Percentiles rank a stretch among this genome's conserved stretches.
These are phyloP conservation scores for Rhynchosporium agropyri DNA, from an alignment of 2,329 filamentous ascomycete species.

Conservation along the genomic window DNA sequence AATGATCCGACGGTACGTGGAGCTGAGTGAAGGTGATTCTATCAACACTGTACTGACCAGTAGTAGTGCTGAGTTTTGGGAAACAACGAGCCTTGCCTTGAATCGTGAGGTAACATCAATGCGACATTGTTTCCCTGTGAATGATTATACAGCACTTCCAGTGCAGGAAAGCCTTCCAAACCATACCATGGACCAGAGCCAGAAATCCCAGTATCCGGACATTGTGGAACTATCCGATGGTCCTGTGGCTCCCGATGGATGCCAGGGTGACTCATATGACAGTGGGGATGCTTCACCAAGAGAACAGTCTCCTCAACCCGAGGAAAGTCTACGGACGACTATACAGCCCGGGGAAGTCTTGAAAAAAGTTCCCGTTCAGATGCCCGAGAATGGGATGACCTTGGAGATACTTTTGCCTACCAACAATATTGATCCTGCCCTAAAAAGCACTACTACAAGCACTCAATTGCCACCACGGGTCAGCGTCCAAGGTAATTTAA, in stretches of 20 bases:
- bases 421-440: constrained; percentile 24
- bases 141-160: constrained; percentile 7
- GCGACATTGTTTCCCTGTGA: constrained; percentile 16
- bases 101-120: constrained; percentile 24
- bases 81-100: constrained; percentile 22
- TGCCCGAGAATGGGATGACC: constrained; percentile 24
- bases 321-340: constrained; percentile 26
- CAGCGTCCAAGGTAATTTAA: constrained; percentile 31
- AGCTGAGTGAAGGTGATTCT: constrained; percentile 5
- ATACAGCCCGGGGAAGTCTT: constrained; percentile 36
- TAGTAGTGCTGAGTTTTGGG: constrained; percentile 32
- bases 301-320: constrained; percentile 21
- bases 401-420: constrained; percentile 33
- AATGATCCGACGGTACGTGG: constrained; percentile 51
- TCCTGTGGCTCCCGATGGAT: constrained; percentile 26
- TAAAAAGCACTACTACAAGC: constrained; percentile 23
- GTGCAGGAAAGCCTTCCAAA: constrained; percentile 6
- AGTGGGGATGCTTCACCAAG: constrained; percentile 20
- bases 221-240: constrained; percentile 29
- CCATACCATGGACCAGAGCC: constrained; percentile 20
- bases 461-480: constrained; percentile 18
- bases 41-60: constrained; percentile 13
- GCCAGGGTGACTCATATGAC: constrained; percentile 24
- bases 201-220: constrained; percentile 30
- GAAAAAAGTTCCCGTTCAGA: constrained; percentile 10